Evolutionary conservation across 352 stramenopile genomes (phyloP).

Genomic region (Pythium guiyangense): DNA sequence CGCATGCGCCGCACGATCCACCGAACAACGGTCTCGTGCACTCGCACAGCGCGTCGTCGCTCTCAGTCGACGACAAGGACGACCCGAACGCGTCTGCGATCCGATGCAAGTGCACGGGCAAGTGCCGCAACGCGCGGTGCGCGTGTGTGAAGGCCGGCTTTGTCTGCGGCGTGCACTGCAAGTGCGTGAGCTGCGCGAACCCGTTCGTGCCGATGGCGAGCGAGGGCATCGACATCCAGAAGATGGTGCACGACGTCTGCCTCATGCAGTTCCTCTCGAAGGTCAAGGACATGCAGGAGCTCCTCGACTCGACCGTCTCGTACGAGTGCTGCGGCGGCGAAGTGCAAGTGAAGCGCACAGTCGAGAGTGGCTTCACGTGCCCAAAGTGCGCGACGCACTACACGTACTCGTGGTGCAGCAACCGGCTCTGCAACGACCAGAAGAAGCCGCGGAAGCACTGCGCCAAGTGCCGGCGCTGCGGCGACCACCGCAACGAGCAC

Average conservation of each 20-base stretch:
- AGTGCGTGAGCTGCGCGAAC: conserved; percentile 74
- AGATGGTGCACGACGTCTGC: conserved; percentile 67
- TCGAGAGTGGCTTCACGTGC: conserved; percentile 59
- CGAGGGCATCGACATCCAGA: conserved; percentile 62
- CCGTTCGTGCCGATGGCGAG: conserved; percentile 71
- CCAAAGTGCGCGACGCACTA: conserved; percentile 50
- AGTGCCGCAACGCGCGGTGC: conserved; percentile 78
- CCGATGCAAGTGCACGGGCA: conserved; percentile 80
- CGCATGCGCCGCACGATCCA: background rate
- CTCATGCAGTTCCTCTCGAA: conserved; percentile 83
- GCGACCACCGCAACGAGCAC: conserved; percentile 77
- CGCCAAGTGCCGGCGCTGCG: conserved; percentile 70
- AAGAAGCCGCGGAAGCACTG: conserved; percentile 82
- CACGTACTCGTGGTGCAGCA: conserved; percentile 82
- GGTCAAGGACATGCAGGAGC: conserved; percentile 80
- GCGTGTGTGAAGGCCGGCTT: conserved; percentile 75
- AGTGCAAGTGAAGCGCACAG: conserved; percentile 63
- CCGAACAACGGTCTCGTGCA: conserved; percentile 7
- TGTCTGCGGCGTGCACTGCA: conserved; percentile 77
- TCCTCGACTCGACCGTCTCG: conserved; percentile 61
- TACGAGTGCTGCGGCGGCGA: conserved; percentile 55
- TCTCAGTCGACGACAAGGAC: conserved; percentile 24
- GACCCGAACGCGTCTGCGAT: conserved; percentile 15
- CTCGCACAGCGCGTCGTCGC: background rate
- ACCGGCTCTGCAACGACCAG: conserved; percentile 62